Evolutionary conservation across 164 flowering plant genomes (phyloP).

Genomic region (Tinospora cordifolia): DNA sequence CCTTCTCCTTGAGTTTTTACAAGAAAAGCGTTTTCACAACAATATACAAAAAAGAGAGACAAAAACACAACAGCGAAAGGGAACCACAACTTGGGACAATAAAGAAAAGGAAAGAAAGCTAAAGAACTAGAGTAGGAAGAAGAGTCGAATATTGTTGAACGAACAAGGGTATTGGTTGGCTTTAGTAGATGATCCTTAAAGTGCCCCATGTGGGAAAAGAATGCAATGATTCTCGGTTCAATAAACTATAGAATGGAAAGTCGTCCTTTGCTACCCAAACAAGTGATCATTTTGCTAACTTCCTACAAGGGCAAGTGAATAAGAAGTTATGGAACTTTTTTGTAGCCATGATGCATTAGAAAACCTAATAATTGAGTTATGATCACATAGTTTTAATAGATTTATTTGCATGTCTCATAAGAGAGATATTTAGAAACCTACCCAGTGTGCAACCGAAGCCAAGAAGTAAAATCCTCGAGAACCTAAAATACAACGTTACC

Average conservation of each 20-base stretch:
- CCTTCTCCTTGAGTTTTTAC: too few species aligned
- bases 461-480: slow-evolving; percentile 96
- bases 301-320: background rate
- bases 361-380: background rate
- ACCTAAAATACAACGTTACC: slow-evolving; percentile 44
- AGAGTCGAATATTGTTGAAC: too few species aligned
- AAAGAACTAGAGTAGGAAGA: too few species aligned
- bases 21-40: too few species aligned
- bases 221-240: background rate
- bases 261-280: background rate
- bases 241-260: background rate
- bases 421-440: slow-evolving; percentile 22
- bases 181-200: background rate
- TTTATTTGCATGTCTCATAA: background rate
- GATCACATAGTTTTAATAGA: background rate
- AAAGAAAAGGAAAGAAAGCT: too few species aligned
- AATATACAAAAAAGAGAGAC: too few species aligned
- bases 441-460: slow-evolving; percentile 92
- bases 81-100: too few species aligned
- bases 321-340: background rate
- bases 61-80: too few species aligned
- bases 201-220: background rate
- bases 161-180: too few species aligned
- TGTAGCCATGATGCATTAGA: background rate
- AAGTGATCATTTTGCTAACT: background rate